Percentiles rank a stretch among this genome's conserved stretches.
These are phyloP conservation scores for Collariella sp. DNA, from an alignment of 495 filamentous ascomycete species.

Conservation along the genomic window DNA sequence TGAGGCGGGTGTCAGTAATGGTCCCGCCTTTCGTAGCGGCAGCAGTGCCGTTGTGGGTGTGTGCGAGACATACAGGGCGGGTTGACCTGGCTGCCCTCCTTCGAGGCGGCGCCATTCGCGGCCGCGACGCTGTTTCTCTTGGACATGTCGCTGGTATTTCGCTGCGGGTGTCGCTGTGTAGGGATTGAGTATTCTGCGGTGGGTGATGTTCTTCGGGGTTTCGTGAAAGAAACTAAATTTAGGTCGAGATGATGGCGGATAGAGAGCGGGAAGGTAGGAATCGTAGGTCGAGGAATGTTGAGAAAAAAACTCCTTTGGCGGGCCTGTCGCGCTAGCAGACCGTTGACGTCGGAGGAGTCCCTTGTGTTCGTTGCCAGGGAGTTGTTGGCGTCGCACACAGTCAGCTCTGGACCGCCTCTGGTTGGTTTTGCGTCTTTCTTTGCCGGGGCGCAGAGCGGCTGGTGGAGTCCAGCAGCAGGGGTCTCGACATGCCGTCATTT, in stretches of 20 bases:
- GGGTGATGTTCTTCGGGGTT: background rate
- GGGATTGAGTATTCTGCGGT: background rate
- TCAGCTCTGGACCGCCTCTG: background rate
- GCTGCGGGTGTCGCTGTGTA: background rate
- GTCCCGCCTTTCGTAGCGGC: too few species aligned
- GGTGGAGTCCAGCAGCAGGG: constrained; percentile 5
- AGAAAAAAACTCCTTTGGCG: background rate
- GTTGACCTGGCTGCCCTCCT: constrained; percentile 18
- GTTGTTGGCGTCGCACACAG: background rate
- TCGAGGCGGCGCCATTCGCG: constrained; percentile 34
- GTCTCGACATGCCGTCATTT: constrained; percentile 11
- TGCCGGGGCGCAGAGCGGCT: background rate
- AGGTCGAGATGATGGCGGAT: too few species aligned
- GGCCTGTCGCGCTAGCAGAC: background rate
- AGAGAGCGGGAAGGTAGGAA: too few species aligned
- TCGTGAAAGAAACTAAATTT: too few species aligned
- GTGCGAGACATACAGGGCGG: constrained; percentile 25
- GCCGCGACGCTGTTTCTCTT: constrained; percentile 37
- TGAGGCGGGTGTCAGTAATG: constrained; percentile 26
- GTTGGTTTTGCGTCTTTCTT: too few species aligned
- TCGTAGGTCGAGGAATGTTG: too few species aligned
- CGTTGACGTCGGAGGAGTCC: background rate
- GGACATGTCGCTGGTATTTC: constrained; percentile 32
- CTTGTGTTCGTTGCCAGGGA: background rate
- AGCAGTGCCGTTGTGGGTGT: too few species aligned